Conservation (phyloP, 2,329 filamentous ascomycete species). For the Aureobasidium sp. region DNA sequence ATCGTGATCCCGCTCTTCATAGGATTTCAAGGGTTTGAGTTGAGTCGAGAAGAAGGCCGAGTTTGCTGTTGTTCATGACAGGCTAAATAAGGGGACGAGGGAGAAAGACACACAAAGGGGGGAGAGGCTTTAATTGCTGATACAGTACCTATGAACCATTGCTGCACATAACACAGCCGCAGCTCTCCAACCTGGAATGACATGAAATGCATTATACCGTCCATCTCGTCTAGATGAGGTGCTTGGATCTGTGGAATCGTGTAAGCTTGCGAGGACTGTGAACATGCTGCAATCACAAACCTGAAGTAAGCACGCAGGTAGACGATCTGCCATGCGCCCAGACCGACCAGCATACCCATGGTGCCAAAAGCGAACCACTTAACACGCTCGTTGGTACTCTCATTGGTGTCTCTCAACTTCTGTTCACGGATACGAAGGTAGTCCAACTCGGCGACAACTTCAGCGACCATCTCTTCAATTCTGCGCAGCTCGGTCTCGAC, state of each 20-base stretch:
- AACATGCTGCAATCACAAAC: slow-evolving; percentile 33
- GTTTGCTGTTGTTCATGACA: neutral
- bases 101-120: neutral
- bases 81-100: neutral
- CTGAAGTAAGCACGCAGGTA: slow-evolving; percentile 97
- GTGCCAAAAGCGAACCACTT: slow-evolving; percentile 98
- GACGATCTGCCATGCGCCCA: slow-evolving; percentile 96
- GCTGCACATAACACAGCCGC: neutral
- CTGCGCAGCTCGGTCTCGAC: slow-evolving; percentile 89
- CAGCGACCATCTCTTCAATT: slow-evolving; percentile 81
- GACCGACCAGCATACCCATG: slow-evolving; percentile 77
- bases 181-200: slow-evolving; percentile 3
- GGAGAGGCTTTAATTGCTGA: slow-evolving; percentile 7
- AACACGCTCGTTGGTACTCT: slow-evolving; percentile 97
- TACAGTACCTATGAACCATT: slow-evolving; percentile 10
- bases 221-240: slow-evolving; percentile 35
- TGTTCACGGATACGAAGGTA: slow-evolving; percentile 85
- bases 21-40: no score
- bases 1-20: neutral
- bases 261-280: neutral
- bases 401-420: slow-evolving; percentile 95
- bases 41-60: neutral
- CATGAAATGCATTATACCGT: slow-evolving; percentile 6
- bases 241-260: slow-evolving; percentile 32
- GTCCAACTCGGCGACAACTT: slow-evolving; percentile 92